A percentile compares a stretch with the other conserved stretches of the same genome.
phyloP scores from a whole-genome alignment of 164 flowering plant genomes.

The Amborella trichopoda region DNA sequence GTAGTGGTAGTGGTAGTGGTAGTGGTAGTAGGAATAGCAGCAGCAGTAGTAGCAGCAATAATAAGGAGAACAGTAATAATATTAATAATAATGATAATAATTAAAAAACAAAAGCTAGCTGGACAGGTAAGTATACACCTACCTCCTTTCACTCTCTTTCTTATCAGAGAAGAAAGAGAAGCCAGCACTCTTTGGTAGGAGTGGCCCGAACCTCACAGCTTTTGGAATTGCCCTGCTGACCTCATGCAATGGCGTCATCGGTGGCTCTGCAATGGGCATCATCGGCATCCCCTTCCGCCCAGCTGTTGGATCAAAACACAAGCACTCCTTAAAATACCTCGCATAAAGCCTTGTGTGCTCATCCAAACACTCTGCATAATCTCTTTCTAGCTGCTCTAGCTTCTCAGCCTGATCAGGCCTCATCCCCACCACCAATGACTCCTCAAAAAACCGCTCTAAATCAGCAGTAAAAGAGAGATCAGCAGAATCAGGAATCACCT shows the following conservation, averaged over 20 bases:
- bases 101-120: too few relatives aligned
- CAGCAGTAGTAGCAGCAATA: too few relatives aligned
- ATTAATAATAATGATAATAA: too few relatives aligned
- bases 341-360: constrained; percentile 62
- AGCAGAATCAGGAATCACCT: constrained; percentile 59
- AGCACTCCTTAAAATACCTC: constrained; percentile 56
- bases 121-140: too few relatives aligned
- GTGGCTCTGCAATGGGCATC: constrained; percentile 79
- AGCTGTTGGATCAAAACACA: constrained; percentile 32
- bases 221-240: constrained; percentile 58
- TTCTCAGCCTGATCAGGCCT: constrained; percentile 75
- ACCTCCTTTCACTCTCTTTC: constrained; percentile 17
- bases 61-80: too few relatives aligned
- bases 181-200: constrained; percentile 69
- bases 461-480: constrained; percentile 67
- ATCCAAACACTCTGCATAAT: constrained; percentile 53
- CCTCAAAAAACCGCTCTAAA: constrained; percentile 58
- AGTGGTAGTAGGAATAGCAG: too few relatives aligned
- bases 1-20: too few relatives aligned
- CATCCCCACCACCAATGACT: constrained; percentile 52
- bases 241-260: constrained; percentile 69
- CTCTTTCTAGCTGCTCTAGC: constrained; percentile 44
- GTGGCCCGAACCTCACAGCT: constrained; percentile 68
- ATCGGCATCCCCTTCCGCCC: constrained; percentile 47
- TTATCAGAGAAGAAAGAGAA: constrained; percentile 32